Conservation (phyloP, 768 basidiomycete species). For the Lactarius hengduanensis region DNA sequence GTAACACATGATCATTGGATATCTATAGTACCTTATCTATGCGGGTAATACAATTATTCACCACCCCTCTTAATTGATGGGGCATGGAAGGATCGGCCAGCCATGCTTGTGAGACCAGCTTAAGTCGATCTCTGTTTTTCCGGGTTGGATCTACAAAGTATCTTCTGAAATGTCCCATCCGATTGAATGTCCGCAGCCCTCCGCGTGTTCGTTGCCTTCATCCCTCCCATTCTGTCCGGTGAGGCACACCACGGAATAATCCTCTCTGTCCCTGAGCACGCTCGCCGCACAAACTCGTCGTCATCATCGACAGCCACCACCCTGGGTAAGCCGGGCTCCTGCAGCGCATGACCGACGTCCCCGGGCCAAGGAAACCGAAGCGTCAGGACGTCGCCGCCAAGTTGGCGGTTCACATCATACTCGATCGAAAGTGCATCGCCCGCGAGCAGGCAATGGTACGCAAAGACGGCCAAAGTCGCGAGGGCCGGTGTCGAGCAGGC, state of each 20-base stretch:
- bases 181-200: slow-evolving; percentile 41
- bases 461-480: slow-evolving; percentile 42
- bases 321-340: slow-evolving; percentile 33
- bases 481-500: slow-evolving; percentile 52
- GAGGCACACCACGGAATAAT: slow-evolving; percentile 41
- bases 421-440: slow-evolving; percentile 37
- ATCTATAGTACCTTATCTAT: slow-evolving; percentile 6
- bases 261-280: slow-evolving; percentile 17
- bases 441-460: slow-evolving; percentile 57
- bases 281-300: slow-evolving; percentile 31
- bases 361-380: slow-evolving; percentile 41
- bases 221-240: slow-evolving; percentile 35
- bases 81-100: too few species aligned
- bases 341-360: slow-evolving; percentile 22
- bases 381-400: slow-evolving; percentile 34
- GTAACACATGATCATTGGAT: slow-evolving; percentile 3
- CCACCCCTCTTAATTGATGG: slow-evolving; percentile 2
- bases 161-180: slow-evolving; percentile 39
- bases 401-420: neutral
- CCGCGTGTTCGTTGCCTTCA: slow-evolving; percentile 33
- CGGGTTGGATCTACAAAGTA: neutral
- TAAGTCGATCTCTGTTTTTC: neutral
- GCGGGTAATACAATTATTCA: neutral
- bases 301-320: slow-evolving; percentile 35
- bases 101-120: too few species aligned